These are phyloP conservation scores for Aspergillus sp. DNA, from an alignment of 2,329 filamentous ascomycete genomes.

Conservation along the genomic window DNA sequence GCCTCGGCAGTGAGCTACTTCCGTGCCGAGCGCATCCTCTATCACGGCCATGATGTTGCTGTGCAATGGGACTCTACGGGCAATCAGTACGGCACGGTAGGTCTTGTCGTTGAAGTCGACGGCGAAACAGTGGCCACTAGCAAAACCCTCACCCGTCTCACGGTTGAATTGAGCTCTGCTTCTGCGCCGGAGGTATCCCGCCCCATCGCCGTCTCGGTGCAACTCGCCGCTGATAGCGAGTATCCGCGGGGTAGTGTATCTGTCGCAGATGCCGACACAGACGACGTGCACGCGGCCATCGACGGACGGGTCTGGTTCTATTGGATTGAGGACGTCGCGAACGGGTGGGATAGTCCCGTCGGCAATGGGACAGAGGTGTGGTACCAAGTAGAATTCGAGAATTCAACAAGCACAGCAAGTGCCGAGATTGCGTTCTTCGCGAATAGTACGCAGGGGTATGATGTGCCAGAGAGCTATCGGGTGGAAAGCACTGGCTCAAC, in stretches of 20 bases:
- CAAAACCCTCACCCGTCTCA: conserved; percentile 12
- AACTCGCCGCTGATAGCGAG: conserved; percentile 10
- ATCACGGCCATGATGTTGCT: conserved; percentile 46
- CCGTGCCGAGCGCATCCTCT: conserved; percentile 44
- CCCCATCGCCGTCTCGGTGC: conserved; percentile 20
- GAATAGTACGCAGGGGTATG: conserved; percentile 16
- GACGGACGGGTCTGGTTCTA: conserved; percentile 26
- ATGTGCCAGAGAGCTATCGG: conserved; percentile 16
- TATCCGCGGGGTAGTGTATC: conserved; percentile 22
- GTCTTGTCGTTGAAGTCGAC: conserved; percentile 20
- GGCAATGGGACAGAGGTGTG: conserved; percentile 24
- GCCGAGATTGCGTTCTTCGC: conserved; percentile 24
- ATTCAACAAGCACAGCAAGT: background rate
- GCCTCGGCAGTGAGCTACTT: conserved; percentile 39
- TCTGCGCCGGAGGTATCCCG: conserved; percentile 12
- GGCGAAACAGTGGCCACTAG: conserved; percentile 16
- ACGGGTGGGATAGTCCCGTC: conserved; percentile 24
- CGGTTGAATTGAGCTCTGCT: conserved; percentile 6
- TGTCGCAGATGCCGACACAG: conserved; percentile 10
- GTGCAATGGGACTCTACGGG: conserved; percentile 44
- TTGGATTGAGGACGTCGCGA: conserved; percentile 18
- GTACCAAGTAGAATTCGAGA: conserved; percentile 21
- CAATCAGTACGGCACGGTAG: conserved; percentile 12
- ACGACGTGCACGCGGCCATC: conserved; percentile 19
- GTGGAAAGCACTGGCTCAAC: conserved; percentile 10